Evolutionary conservation across 345 rosid genomes (phyloP), one percentile per base, ranked within the genome.

Genomic region (Eutrema yunnanense): DNA sequence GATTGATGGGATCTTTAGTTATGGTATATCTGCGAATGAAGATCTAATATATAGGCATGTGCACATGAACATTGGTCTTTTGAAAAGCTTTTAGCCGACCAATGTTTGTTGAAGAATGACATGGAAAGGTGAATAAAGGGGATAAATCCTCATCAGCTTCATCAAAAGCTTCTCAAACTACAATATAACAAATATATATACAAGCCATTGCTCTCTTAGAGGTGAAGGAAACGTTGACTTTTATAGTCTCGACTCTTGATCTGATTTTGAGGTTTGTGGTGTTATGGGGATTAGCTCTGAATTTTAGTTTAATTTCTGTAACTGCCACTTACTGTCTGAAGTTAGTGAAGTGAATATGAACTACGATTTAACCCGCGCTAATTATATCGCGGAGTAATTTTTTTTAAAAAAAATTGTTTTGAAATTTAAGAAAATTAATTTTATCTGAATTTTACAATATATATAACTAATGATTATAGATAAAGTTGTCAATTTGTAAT

Each of bases 141-240:
- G 16, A 44, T 3, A 58, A 64, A 65, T 77, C 76, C 72, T 77
- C 62, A 71, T 77, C 80, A 77, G 76, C 76, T 43, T 77, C 76
- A n/a, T 65, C 0, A n/a, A 71, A 65, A 76, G 72, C 67, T 57
- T 63, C 19, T 38, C 14, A 30, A 56, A 29, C 44, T 68, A 32
- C 16, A 62, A 6, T 60, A 62, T 42, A 43, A 58, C 44, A 58
- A 58, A 38, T 16, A 57, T 5, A 19, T 6, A 37, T 55, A 55
- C 33, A 5, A 44, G 34, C 59, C 58, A 43, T 54, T 53, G 22
- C 42, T 57, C 80, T 49, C 76, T 77, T 77, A 58, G 63, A 58
- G 69, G 68, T 71, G 80, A 77, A 77, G 80, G 11, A 77, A 77
- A 55, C 40, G 22, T 64, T 62, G 52, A 73, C 76, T 54, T 40